Conservation (phyloP, 2,329 filamentous ascomycete genomes). For the Ascochyta fabae region DNA sequence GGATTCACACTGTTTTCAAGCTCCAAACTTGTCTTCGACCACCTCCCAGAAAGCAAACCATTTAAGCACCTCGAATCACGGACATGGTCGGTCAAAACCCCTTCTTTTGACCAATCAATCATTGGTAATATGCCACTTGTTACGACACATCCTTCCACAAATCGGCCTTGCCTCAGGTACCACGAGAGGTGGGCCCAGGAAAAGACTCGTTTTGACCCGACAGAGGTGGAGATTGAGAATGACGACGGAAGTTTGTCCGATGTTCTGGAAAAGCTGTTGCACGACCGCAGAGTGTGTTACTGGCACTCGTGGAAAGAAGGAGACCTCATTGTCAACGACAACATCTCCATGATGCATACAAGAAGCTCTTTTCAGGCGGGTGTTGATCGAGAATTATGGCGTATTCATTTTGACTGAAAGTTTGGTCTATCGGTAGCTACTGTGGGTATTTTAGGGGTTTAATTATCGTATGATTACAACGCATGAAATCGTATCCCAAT, state of each 20-base stretch:
- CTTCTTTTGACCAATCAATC: slow-evolving; percentile 55
- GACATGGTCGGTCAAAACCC: slow-evolving; percentile 59
- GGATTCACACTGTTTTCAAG: slow-evolving; percentile 63
- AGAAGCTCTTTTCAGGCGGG: slow-evolving; percentile 56
- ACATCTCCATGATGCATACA: slow-evolving; percentile 59
- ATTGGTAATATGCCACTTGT: slow-evolving; percentile 56
- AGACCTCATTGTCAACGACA: slow-evolving; percentile 62
- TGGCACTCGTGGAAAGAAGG: slow-evolving; percentile 63
- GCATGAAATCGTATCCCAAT: too few relatives aligned
- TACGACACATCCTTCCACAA: slow-evolving; percentile 54
- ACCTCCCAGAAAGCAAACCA: slow-evolving; percentile 50
- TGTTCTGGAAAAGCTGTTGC: slow-evolving; percentile 52
- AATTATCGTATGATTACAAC: too few relatives aligned
- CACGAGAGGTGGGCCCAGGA: slow-evolving; percentile 62
- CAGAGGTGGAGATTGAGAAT: slow-evolving; percentile 53
- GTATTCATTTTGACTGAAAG: slow-evolving; percentile 58
- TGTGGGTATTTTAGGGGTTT: too few relatives aligned
- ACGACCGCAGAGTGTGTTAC: slow-evolving; percentile 60
- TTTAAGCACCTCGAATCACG: slow-evolving; percentile 48
- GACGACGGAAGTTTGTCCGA: slow-evolving; percentile 47
- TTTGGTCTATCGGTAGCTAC: too few relatives aligned
- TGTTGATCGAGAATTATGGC: slow-evolving; percentile 57
- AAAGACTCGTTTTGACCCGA: slow-evolving; percentile 60
- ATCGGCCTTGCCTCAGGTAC: slow-evolving; percentile 59
- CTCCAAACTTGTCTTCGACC: slow-evolving; percentile 58